Evolutionary conservation across 208 protist species (phyloP).

Genomic region (Borovskyia barvae): DNA sequence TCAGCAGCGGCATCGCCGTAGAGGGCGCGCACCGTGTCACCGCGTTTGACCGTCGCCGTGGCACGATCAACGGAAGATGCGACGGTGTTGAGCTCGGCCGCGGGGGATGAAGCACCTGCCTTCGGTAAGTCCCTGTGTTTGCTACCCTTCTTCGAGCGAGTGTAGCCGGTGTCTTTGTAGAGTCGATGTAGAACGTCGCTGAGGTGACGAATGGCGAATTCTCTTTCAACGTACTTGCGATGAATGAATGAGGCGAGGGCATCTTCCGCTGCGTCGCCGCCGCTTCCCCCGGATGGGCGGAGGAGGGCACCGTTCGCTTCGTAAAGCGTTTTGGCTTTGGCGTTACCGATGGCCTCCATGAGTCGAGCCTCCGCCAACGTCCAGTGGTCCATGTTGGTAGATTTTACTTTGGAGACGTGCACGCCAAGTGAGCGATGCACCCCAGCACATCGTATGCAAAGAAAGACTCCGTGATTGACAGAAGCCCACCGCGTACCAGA

Average conservation of each 20-base stretch:
- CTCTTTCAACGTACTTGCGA: conserved; percentile 66
- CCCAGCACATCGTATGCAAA: conserved; percentile 93
- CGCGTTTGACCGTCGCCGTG: conserved; percentile 44
- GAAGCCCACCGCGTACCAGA: conserved; percentile 86
- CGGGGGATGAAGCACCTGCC: not conserved
- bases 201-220: conserved; percentile 56
- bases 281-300: not conserved
- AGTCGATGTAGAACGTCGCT: conserved; percentile 32
- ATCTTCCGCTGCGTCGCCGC: conserved; percentile 24
- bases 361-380: conserved; percentile 47
- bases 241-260: conserved; percentile 55
- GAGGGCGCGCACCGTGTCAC: conserved; percentile 32
- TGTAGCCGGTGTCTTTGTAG: conserved; percentile 73
- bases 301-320: conserved; percentile 29
- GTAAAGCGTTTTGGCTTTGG: conserved; percentile 51
- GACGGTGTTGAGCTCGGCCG: not conserved
- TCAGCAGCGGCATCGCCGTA: conserved; percentile 30
- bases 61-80: conserved; percentile 9
- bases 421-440: conserved; percentile 92
- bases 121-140: too few relatives aligned
- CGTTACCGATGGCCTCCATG: conserved; percentile 80
- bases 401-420: conserved; percentile 93
- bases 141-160: conserved; percentile 20
- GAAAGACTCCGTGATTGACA: conserved; percentile 89
- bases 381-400: conserved; percentile 93